Evolutionary conservation across 805 yeast genomes (phyloP).

Genomic region (Lipomyces starkeyi): DNA sequence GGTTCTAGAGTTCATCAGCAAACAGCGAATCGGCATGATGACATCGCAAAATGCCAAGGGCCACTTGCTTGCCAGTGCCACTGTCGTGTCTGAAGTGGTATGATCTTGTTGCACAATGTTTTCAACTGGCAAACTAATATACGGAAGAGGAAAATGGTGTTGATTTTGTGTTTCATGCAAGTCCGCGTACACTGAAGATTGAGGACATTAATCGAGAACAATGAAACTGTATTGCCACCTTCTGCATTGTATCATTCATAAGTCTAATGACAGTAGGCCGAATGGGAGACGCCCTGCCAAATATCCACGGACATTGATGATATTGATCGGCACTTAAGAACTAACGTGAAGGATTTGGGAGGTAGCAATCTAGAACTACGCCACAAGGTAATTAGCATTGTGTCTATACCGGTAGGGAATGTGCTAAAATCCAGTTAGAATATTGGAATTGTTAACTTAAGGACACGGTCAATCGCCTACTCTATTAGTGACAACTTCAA

Average conservation of each 20-base stretch:
- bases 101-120: not conserved
- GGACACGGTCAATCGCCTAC: conserved; percentile 28
- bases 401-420: not conserved
- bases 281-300: conserved; percentile 34
- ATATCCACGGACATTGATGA: conserved; percentile 21
- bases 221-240: conserved; percentile 24
- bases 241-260: not conserved
- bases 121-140: not conserved
- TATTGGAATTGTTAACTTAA: conserved; percentile 19
- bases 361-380: not conserved
- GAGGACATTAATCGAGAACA: conserved; percentile 33
- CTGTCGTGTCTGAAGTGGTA: conserved; percentile 29
- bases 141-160: conserved; percentile 25
- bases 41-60: conserved; percentile 26
- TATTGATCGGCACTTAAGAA: conserved; percentile 15
- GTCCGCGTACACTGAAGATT: conserved; percentile 25
- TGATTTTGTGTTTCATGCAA: conserved; percentile 34
- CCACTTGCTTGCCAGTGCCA: conserved; percentile 28
- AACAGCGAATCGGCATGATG: conserved; percentile 36
- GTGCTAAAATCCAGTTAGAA: not conserved
- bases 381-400: not conserved
- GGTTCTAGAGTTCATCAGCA: conserved; percentile 20
- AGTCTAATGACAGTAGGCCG: conserved; percentile 18
- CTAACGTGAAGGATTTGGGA: conserved; percentile 24
- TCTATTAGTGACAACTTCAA: conserved; percentile 27